Base-by-base conservation (phyloP, 2,329 filamentous ascomycete species). In the Cercospora sp. region DNA sequence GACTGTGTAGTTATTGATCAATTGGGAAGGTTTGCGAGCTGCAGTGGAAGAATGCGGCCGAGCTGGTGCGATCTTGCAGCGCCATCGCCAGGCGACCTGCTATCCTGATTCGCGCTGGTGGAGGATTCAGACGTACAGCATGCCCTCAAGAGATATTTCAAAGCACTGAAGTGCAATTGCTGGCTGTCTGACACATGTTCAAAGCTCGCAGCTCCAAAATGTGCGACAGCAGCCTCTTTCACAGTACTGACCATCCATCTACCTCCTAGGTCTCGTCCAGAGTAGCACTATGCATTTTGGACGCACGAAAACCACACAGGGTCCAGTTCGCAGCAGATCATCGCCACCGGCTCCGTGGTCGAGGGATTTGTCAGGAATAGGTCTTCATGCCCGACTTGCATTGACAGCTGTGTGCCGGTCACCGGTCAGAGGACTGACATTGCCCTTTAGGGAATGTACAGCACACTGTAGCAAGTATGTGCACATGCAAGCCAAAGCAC, bases 401-500 rank as follows among this genome's bases (percentile, higher is more conserved):
- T n/a, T 58, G 53, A 58, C 53, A 58, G 53, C 53, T 58, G 53
- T 16, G 30, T 23, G 45, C 45, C 20, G 45, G 20, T 26, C 18
- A 58, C 53, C 12, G 26, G 12, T 18, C 26, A 30, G 53, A 28
- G 16, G 53, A 30, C 23, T 58, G 26, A 20, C 13, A n/a, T 58
- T 18, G 8, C n/a, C 16, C 16, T 58, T 31, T 28, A 58, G 53
- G 33, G 53, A 30, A 58, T 31, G 53, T 58, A 53, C 48, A 58
- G 26, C 30, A 16, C 26, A 58, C 16, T n/a, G 30, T 28, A 7
- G 53, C 26, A 28, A 58, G 5, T n/a, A 13, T 23, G n/a, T 26
- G 45, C 45, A 10, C n/a, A 58, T 58, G 26, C 53, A 58, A 58
- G 53, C 53, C 30, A 12, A 58, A 33, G 53, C 53, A 58, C 53